Evolutionary conservation across 179 eudicot species (phyloP).

Genomic region (Silene vulgaris): DNA sequence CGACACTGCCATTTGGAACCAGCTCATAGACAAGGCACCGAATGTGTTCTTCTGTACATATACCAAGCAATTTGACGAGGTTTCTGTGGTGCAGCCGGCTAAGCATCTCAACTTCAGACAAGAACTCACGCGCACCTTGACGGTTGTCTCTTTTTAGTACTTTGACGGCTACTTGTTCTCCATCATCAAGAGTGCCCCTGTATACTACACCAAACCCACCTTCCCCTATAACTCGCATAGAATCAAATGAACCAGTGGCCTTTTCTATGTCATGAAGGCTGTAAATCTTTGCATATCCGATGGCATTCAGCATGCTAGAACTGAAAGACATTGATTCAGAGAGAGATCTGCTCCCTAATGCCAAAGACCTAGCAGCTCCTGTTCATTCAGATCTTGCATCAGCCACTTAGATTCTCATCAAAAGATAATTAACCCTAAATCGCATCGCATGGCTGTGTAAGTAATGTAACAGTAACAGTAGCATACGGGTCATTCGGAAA

Average conservation of each 20-base stretch:
- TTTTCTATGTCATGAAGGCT: conserved; percentile 60
- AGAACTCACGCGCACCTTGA: conserved; percentile 78
- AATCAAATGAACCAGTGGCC: conserved; percentile 61
- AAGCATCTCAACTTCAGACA: conserved; percentile 97
- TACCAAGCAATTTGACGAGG: conserved; percentile 84
- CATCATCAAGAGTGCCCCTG: conserved; percentile 61
- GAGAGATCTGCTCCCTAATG: conserved; percentile 44
- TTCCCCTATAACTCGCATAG: conserved; percentile 70
- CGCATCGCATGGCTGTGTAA: too few species aligned
- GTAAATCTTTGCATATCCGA: conserved; percentile 69
- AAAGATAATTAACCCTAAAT: background rate
- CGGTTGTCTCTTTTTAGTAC: conserved; percentile 74
- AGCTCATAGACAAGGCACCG: conserved; percentile 87
- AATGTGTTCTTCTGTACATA: conserved; percentile 62
- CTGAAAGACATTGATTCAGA: conserved; percentile 57
- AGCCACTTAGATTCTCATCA: background rate
- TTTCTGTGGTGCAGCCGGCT: conserved; percentile 89
- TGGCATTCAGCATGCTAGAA: conserved; percentile 51
- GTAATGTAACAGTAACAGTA: too few species aligned
- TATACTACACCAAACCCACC: conserved; percentile 97
- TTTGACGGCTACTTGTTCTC: conserved; percentile 79
- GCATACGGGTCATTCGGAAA: too few species aligned
- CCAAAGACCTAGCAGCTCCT: conserved; percentile 48
- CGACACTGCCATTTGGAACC: conserved; percentile 94
- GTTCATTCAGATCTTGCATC: conserved; percentile 21